Percentiles rank a stretch among this genome's conserved stretches.
phyloP scores from a whole-genome alignment of 2,329 filamentous ascomycete genomes.

The Microsporum ferrugineum region DNA sequence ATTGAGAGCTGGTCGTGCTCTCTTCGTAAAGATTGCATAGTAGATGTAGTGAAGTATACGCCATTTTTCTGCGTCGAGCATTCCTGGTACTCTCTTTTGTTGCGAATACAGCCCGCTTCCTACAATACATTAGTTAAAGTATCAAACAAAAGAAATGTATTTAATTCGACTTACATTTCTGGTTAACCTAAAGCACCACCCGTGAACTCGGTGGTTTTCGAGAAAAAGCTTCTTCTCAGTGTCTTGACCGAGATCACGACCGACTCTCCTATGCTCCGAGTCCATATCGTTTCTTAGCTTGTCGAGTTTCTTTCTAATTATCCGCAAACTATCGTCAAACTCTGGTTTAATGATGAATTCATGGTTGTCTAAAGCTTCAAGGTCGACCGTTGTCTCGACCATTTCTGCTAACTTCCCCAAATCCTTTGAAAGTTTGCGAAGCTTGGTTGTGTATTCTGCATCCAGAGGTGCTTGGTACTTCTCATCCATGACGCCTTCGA shows the following conservation, averaged over 20 bases:
- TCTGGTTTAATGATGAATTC: constrained; percentile 99
- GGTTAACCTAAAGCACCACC: constrained; percentile 91
- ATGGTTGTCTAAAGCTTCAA: constrained; percentile 89
- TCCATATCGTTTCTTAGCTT: constrained; percentile 73
- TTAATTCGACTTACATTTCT: constrained; percentile 39
- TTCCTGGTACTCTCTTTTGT: constrained; percentile 81
- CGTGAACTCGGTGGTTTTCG: constrained; percentile 90
- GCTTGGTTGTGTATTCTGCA: constrained; percentile 71
- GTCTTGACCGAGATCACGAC: constrained; percentile 75
- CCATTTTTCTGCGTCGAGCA: constrained; percentile 98
- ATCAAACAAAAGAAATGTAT: constrained; percentile 17
- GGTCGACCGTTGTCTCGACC: constrained; percentile 95
- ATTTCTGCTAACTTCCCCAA: constrained; percentile 86
- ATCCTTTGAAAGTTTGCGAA: constrained; percentile 64
- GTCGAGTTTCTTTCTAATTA: constrained; percentile 86
- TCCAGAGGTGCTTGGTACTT: constrained; percentile 80
- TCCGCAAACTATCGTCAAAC: constrained; percentile 76
- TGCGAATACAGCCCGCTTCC: constrained; percentile 86
- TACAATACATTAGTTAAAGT: constrained; percentile 6
- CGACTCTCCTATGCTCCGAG: constrained; percentile 63
- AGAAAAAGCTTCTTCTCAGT: constrained; percentile 98
- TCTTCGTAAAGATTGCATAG: constrained; percentile 65
- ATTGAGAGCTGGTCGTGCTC: constrained; percentile 90
- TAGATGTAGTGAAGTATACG: constrained; percentile 89
- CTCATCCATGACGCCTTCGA: constrained; percentile 94